A percentile compares a stretch with the other conserved stretches of the same genome.
Conservation (phyloP, 495 filamentous ascomycete species). For the Aspergillus campestris region DNA sequence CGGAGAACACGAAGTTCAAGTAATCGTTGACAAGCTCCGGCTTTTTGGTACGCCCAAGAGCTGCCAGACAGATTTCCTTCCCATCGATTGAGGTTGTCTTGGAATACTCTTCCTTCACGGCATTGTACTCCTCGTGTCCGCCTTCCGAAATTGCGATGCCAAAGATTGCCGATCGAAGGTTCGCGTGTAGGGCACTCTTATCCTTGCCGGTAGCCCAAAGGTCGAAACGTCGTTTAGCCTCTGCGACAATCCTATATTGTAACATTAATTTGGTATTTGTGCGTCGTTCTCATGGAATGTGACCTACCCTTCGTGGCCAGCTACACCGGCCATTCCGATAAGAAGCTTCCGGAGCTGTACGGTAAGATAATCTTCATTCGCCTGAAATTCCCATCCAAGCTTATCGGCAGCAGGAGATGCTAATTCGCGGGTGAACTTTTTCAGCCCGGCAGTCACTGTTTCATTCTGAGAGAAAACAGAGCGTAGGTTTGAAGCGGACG, state of each 20-base stretch:
- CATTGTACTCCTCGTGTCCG: constrained; percentile 56
- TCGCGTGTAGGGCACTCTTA: constrained; percentile 64
- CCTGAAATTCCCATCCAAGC: constrained; percentile 75
- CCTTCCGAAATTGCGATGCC: constrained; percentile 63
- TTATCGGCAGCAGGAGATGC: constrained; percentile 61
- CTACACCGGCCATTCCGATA: constrained; percentile 62
- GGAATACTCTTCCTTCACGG: constrained; percentile 74
- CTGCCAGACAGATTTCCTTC: constrained; percentile 72
- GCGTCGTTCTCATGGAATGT: not conserved
- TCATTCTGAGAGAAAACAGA: constrained; percentile 56
- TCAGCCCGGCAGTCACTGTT: constrained; percentile 52
- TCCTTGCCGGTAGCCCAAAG: constrained; percentile 59
- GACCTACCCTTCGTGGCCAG: constrained; percentile 62
- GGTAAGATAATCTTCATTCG: constrained; percentile 72
- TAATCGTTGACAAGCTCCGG: constrained; percentile 58
- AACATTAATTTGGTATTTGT: constrained; percentile 13
- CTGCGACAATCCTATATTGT: constrained; percentile 47
- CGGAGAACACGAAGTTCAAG: constrained; percentile 73
- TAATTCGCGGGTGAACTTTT: constrained; percentile 64
- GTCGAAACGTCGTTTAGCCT: constrained; percentile 67
- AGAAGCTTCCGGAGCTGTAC: constrained; percentile 73
- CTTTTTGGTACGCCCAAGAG: constrained; percentile 67
- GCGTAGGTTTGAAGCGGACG: constrained; percentile 55
- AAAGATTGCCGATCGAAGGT: constrained; percentile 72
- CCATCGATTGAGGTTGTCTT: constrained; percentile 78